Base-by-base conservation (phyloP, 306 rosid genomes). In the Malus fusca region DNA sequence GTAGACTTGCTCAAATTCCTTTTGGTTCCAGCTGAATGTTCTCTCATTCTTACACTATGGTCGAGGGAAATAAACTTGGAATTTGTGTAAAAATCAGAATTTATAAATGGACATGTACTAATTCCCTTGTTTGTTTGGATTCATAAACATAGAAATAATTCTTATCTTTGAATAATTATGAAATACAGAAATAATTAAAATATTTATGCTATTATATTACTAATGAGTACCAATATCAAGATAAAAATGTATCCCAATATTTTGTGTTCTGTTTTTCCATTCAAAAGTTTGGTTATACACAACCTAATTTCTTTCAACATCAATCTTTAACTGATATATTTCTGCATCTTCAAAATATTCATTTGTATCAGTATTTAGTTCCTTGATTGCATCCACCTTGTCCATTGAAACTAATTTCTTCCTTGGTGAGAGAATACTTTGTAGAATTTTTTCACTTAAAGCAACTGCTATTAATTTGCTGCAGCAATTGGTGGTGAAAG, bases 401-500 rank as follows among this genome's bases (percentile, higher is more conserved):
- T 12, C 26, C 10, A 0, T 3, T 10, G 46, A 66, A 35, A 33
- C 3, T 35, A 33, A 66, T 43, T 31, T 8, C n/a, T 33, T 66
- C 23, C 69, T 66, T 35, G 44, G 35, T 66, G 48, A 43, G 31
- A 33, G 10, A 33, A 21, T 26, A 35, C 26, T 66, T 19, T 64
- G 12, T 62, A 28, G 68, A 31, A 64, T 8, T 33, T 37, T 19
- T 66, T 21, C 11, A 15, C 55, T 48, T 66, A 66, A 66, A 66
- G 69, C 48, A 66, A 21, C 15, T 31, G 22, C 69, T 62, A 58
- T 61, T 75, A 58, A 17, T 69, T 53, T 64, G 25, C 7, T 72
- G 71, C 90, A 91, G 97, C 88, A 84, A 53, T 80, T 93, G 71
- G 96, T 91, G 4, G 81, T 83, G 37, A 93, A 91, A 85, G 97